phyloP scores from a whole-genome alignment of 2,329 filamentous ascomycete genomes.

The Pseudomassariella vexata region DNA sequence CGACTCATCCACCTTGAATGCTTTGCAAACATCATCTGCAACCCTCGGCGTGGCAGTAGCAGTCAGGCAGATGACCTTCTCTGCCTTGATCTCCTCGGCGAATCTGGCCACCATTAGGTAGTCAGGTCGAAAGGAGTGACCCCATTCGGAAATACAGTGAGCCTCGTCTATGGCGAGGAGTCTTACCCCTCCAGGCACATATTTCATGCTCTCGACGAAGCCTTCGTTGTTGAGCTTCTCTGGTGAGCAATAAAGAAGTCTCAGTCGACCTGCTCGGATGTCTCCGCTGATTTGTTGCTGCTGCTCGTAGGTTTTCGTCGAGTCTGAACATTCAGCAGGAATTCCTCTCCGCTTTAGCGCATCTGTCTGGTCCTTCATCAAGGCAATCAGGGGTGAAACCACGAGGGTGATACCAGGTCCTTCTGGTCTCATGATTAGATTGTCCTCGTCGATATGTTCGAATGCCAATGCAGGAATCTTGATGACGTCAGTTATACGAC shows the following conservation, averaged over 20 bases:
- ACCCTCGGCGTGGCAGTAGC: conserved; percentile 54
- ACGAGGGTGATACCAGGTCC: conserved; percentile 48
- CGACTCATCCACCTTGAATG: conserved; percentile 41
- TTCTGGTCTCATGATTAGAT: conserved; percentile 16
- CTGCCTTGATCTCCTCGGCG: conserved; percentile 46
- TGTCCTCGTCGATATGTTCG: conserved; percentile 31
- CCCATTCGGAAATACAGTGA: conserved; percentile 50
- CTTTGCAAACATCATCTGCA: conserved; percentile 46
- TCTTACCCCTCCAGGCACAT: conserved; percentile 48
- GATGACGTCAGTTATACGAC: background rate
- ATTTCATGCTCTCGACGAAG: conserved; percentile 50
- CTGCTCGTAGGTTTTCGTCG: conserved; percentile 45
- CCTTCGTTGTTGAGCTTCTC: conserved; percentile 57
- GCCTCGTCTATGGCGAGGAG: conserved; percentile 54
- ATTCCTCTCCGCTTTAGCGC: conserved; percentile 43
- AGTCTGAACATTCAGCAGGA: conserved; percentile 49
- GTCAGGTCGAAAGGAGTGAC: conserved; percentile 23
- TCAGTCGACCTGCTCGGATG: conserved; percentile 39
- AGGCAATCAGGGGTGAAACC: conserved; percentile 48
- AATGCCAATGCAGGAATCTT: conserved; percentile 43
- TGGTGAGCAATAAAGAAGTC: conserved; percentile 52
- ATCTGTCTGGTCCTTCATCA: conserved; percentile 59
- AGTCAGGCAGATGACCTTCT: conserved; percentile 54
- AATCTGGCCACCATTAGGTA: conserved; percentile 43
- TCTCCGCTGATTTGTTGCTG: conserved; percentile 29